Conservation (phyloP, 768 basidiomycete genomes). For the Galerina marginata region DNA sequence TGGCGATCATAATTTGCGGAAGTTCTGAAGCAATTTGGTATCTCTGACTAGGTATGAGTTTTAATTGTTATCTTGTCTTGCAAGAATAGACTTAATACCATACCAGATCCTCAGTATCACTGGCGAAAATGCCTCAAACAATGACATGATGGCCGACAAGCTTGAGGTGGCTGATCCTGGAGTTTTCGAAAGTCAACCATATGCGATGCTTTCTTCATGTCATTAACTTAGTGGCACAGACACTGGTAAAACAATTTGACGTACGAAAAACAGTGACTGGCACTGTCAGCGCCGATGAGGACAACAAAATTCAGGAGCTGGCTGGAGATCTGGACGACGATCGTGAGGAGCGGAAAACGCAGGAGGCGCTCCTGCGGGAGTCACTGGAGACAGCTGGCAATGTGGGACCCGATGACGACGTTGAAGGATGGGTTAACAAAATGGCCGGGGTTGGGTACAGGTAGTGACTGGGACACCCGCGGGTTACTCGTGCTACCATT, state of each 20-base stretch:
- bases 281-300: not conserved
- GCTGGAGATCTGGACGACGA: conserved; percentile 14
- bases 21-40: conserved; percentile 39
- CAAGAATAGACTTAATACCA: not conserved
- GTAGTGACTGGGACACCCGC: too few relatives aligned
- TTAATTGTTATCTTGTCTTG: not conserved
- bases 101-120: conserved; percentile 37
- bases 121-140: conserved; percentile 41
- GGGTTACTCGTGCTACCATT: too few relatives aligned
- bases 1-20: conserved; percentile 36
- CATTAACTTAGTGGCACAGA: conserved; percentile 40
- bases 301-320: conserved; percentile 3
- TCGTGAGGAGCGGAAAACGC: conserved; percentile 8
- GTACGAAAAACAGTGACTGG: conserved; percentile 16
- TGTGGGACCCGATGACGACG: conserved; percentile 22
- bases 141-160: conserved; percentile 38
- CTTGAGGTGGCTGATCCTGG: conserved; percentile 25
- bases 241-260: conserved; percentile 39
- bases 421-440: conserved; percentile 30
- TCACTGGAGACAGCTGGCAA: conserved; percentile 13
- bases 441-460: not conserved
- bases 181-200: conserved; percentile 26
- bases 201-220: conserved; percentile 45
- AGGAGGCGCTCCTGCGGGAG: not conserved
- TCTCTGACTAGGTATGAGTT: conserved; percentile 36